A percentile compares a stretch with the other conserved stretches of the same genome.
These are phyloP conservation scores for Phytopythium kandeliae DNA, from an alignment of 352 stramenopile species.

Conservation along the genomic window DNA sequence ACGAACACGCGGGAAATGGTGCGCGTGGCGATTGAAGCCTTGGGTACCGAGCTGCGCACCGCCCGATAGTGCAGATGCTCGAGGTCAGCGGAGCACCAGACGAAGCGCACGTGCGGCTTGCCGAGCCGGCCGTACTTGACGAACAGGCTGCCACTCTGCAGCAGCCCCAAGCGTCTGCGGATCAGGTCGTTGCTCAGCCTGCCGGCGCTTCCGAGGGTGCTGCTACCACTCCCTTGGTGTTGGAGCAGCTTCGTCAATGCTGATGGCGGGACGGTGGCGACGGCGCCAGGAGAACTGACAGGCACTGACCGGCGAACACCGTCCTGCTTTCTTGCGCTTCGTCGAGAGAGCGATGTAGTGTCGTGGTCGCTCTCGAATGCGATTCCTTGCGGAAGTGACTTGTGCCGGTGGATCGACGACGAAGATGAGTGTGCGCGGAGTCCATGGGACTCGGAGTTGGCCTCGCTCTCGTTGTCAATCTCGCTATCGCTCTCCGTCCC, in stretches of 20 bases:
- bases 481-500: slow-evolving; percentile 24
- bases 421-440: not conserved
- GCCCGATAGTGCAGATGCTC: slow-evolving; percentile 72
- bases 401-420: not conserved
- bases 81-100: slow-evolving; percentile 71
- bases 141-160: slow-evolving; percentile 67
- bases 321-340: slow-evolving; percentile 1
- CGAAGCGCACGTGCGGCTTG: slow-evolving; percentile 72
- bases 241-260: slow-evolving; percentile 1
- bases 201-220: slow-evolving; percentile 4
- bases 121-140: slow-evolving; percentile 75
- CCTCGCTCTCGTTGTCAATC: slow-evolving; percentile 48
- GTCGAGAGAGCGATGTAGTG: not conserved
- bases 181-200: slow-evolving; percentile 41
- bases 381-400: not conserved
- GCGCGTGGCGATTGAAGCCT: slow-evolving; percentile 57
- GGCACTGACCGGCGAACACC: not conserved
- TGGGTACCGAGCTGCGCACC: slow-evolving; percentile 37
- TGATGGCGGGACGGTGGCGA: not conserved
- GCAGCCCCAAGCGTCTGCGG: slow-evolving; percentile 58
- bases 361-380: slow-evolving; percentile 3
- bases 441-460: not conserved
- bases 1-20: slow-evolving; percentile 31
- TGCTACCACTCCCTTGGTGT: slow-evolving; percentile 9
- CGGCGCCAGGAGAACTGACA: not conserved